Evolutionary conservation across 768 basidiomycete genomes (phyloP).

Genomic region (Solioccasus polychromus): DNA sequence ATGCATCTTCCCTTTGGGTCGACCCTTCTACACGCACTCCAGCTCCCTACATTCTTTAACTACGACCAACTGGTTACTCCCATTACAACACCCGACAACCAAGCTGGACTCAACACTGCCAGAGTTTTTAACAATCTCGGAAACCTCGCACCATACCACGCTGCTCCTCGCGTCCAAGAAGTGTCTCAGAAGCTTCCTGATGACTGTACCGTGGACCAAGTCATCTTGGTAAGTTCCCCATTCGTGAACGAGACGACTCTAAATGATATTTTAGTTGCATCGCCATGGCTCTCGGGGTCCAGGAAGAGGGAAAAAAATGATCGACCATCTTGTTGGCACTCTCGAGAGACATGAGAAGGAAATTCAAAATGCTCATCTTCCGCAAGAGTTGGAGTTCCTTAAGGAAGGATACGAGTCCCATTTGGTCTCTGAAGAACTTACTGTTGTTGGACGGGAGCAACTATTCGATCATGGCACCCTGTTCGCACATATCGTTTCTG

Average conservation of each 20-base stretch:
- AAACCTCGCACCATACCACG: constrained; percentile 38
- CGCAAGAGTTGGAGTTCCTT: constrained; percentile 35
- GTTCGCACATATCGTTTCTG: constrained; percentile 20
- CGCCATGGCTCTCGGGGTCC: constrained; percentile 43
- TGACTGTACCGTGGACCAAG: constrained; percentile 41
- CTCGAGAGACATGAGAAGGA: constrained; percentile 26
- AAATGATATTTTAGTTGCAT: constrained; percentile 31
- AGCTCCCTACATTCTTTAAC: constrained; percentile 6
- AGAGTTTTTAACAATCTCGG: constrained; percentile 24
- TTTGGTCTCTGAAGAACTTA: constrained; percentile 35
- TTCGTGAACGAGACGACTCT: background rate
- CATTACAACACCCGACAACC: too few species aligned
- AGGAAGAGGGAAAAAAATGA: constrained; percentile 23
- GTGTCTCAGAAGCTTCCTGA: constrained; percentile 31
- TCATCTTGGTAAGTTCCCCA: constrained; percentile 33
- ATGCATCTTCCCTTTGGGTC: constrained; percentile 19
- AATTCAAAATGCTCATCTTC: constrained; percentile 30
- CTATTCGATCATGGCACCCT: constrained; percentile 41
- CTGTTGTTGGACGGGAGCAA: constrained; percentile 34
- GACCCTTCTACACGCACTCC: constrained; percentile 12
- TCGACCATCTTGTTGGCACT: constrained; percentile 31
- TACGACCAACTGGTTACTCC: background rate
- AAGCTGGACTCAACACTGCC: background rate
- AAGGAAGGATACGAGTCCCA: constrained; percentile 34
- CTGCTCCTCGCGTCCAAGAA: constrained; percentile 26